phyloP scores from a whole-genome alignment of 2,329 filamentous ascomycete genomes.

The Ophiocordyceps sinensis region DNA sequence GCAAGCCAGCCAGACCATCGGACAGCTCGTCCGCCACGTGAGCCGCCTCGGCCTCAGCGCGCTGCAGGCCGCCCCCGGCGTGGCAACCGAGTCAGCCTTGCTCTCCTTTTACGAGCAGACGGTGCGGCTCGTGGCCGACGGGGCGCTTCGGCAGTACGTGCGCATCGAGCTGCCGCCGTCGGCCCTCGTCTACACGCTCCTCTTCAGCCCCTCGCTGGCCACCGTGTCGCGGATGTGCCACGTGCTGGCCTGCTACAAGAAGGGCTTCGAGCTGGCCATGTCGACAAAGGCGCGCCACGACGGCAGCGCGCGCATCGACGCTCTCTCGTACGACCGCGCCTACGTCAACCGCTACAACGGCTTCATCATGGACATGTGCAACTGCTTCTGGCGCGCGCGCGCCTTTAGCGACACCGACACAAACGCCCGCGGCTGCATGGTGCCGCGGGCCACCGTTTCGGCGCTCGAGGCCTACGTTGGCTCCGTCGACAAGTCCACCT shows the following conservation, averaged over 20 bases:
- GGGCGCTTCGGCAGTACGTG: conserved; percentile 34
- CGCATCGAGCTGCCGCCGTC: conserved; percentile 55
- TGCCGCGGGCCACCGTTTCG: conserved; percentile 28
- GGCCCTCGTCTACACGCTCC: conserved; percentile 53
- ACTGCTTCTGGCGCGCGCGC: conserved; percentile 63
- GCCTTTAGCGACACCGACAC: conserved; percentile 53
- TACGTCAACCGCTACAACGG: conserved; percentile 64
- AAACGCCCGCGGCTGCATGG: conserved; percentile 43
- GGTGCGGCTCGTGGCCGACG: conserved; percentile 39
- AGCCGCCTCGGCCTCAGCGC: conserved; percentile 44
- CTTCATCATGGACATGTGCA: conserved; percentile 77
- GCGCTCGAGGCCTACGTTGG: conserved; percentile 33
- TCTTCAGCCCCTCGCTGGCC: conserved; percentile 49
- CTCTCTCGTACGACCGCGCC: conserved; percentile 35
- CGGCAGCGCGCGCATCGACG: conserved; percentile 14
- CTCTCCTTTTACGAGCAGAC: conserved; percentile 57
- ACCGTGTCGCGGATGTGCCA: conserved; percentile 55
- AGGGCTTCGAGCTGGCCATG: conserved; percentile 54
- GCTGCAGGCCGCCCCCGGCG: conserved; percentile 33
- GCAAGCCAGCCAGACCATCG: conserved; percentile 22
- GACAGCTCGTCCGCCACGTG: conserved; percentile 31
- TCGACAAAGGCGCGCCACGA: conserved; percentile 19
- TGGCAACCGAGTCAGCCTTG: conserved; percentile 37
- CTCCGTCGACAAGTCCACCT: conserved; percentile 29
- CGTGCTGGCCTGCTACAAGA: conserved; percentile 59